These are phyloP conservation scores for Mycena albidolilacea DNA, from an alignment of 768 basidiomycete genomes.

Conservation along the genomic window DNA sequence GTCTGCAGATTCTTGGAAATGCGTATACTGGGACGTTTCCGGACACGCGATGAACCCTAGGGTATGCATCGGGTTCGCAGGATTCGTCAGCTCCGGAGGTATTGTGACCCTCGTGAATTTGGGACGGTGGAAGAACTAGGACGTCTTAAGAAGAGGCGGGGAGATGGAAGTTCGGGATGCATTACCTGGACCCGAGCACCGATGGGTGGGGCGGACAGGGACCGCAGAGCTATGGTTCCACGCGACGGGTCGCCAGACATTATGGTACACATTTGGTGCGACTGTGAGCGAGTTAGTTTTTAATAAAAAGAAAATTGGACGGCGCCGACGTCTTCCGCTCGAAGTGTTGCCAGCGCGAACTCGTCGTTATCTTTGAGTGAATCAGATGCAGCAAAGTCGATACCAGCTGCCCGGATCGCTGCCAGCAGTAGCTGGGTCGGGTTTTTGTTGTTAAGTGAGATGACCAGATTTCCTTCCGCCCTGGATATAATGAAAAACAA, in stretches of 20 bases:
- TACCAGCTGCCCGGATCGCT: constrained; percentile 60
- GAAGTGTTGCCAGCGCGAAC: constrained; percentile 64
- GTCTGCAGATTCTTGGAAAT: constrained; percentile 11
- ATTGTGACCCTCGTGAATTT: constrained; percentile 36
- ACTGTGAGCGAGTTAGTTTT: constrained; percentile 45
- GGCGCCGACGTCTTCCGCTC: constrained; percentile 47
- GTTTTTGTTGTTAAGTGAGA: constrained; percentile 68
- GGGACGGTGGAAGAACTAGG: constrained; percentile 61
- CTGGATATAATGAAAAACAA: constrained; percentile 50
- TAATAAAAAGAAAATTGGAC: not conserved
- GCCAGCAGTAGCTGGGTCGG: constrained; percentile 73
- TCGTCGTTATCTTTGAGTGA: constrained; percentile 67
- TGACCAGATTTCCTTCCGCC: constrained; percentile 81
- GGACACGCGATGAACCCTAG: constrained; percentile 40
- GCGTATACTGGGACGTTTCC: constrained; percentile 34
- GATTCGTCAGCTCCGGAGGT: constrained; percentile 17
- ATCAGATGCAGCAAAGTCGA: constrained; percentile 45
- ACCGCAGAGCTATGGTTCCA: constrained; percentile 75
- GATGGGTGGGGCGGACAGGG: constrained; percentile 62
- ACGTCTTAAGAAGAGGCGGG: constrained; percentile 15
- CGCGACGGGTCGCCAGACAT: constrained; percentile 81
- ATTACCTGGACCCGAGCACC: constrained; percentile 67
- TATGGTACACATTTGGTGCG: constrained; percentile 67
- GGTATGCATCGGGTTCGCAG: constrained; percentile 12
- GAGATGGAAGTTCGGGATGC: not conserved